phyloP scores from a whole-genome alignment of 306 rosid species.

The Rubus idaeus region DNA sequence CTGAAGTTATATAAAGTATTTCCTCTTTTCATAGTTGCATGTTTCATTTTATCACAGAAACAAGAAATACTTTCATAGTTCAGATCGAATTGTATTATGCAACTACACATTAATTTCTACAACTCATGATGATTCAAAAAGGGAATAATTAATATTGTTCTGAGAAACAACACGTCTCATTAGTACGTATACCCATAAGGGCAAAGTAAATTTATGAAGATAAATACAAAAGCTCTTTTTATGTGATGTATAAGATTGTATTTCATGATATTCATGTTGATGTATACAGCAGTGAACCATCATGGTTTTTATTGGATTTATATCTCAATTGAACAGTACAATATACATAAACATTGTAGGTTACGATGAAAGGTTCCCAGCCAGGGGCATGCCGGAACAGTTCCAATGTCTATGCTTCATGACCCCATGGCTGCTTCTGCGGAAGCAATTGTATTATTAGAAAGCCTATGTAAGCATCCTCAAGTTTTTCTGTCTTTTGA shows the following conservation, averaged over 20 bases:
- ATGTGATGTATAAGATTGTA: background rate
- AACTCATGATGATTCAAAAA: background rate
- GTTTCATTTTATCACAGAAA: background rate
- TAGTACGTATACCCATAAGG: background rate
- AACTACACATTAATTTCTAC: background rate
- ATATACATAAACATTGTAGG: conserved; percentile 43
- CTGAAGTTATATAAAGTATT: conserved; percentile 47
- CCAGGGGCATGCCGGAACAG: conserved; percentile 95
- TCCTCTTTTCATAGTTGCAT: background rate
- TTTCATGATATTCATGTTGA: background rate
- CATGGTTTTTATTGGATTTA: too few relatives aligned
- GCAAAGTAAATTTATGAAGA: background rate
- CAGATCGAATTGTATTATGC: background rate
- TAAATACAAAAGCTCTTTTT: background rate
- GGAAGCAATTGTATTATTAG: conserved; percentile 67
- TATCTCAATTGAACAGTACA: background rate
- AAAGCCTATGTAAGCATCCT: conserved; percentile 76
- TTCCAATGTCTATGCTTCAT: conserved; percentile 89
- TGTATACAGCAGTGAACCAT: background rate
- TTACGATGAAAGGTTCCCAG: conserved; percentile 85
- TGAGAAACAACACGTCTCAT: background rate
- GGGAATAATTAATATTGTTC: background rate
- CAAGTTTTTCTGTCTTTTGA: conserved; percentile 62
- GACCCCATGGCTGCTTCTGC: conserved; percentile 89
- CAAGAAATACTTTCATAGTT: too few relatives aligned